Evolutionary conservation across 768 basidiomycete species (phyloP).

Genomic region (Lentinula guzmanii): DNA sequence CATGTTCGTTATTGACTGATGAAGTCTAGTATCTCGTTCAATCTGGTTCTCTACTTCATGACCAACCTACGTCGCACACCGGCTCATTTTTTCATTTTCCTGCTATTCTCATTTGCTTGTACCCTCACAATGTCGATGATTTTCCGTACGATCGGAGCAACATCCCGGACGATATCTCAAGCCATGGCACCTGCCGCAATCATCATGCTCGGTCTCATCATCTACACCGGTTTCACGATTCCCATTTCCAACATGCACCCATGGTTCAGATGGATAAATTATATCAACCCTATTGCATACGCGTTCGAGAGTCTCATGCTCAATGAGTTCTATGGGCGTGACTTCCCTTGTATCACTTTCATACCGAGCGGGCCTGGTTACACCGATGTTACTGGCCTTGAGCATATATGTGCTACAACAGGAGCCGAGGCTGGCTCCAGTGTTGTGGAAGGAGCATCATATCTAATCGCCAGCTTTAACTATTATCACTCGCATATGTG

Average conservation of each 20-base stretch:
- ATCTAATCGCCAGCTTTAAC: slow-evolving; percentile 25
- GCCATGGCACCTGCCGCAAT: slow-evolving; percentile 22
- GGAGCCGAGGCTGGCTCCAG: slow-evolving; percentile 34
- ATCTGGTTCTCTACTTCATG: slow-evolving; percentile 37
- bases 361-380: slow-evolving; percentile 28
- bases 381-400: slow-evolving; percentile 20
- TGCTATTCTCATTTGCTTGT: slow-evolving; percentile 27
- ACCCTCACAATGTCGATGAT: slow-evolving; percentile 25
- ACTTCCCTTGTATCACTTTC: slow-evolving; percentile 27
- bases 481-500: slow-evolving; percentile 23
- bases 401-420: slow-evolving; percentile 37
- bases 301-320: slow-evolving; percentile 37
- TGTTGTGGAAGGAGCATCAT: slow-evolving; percentile 35
- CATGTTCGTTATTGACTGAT: not conserved
- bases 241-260: slow-evolving; percentile 22
- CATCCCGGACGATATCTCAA: slow-evolving; percentile 28
- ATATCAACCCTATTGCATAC: slow-evolving; percentile 34
- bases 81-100: slow-evolving; percentile 32
- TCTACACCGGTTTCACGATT: slow-evolving; percentile 37
- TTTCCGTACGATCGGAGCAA: slow-evolving; percentile 25
- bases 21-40: slow-evolving; percentile 17
- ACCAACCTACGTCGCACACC: slow-evolving; percentile 30
- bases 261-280: slow-evolving; percentile 26
- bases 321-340: slow-evolving; percentile 41
- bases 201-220: slow-evolving; percentile 28